Evolutionary conservation across 2,329 filamentous ascomycete species (phyloP).

Genomic region (Fusarium succisae): DNA sequence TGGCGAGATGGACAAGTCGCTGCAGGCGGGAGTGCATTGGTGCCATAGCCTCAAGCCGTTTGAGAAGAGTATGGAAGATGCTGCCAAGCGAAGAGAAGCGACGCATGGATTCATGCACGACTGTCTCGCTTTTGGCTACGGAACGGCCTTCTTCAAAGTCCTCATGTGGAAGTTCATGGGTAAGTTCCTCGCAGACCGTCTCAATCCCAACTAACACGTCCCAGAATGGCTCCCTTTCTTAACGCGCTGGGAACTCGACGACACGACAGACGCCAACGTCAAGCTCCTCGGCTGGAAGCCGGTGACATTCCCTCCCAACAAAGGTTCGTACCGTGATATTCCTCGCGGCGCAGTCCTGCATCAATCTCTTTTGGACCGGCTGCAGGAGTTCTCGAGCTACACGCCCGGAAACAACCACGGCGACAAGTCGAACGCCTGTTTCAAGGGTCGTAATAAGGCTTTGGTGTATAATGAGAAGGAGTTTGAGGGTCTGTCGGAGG

Average conservation of each 20-base stretch:
- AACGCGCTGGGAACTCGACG: conserved; percentile 52
- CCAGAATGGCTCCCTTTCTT: conserved; percentile 53
- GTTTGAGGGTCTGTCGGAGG: background rate
- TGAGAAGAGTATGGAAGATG: conserved; percentile 45
- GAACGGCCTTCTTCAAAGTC: conserved; percentile 51
- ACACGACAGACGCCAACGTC: conserved; percentile 18
- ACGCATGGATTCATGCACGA: conserved; percentile 51
- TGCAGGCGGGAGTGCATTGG: conserved; percentile 49
- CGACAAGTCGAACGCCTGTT: conserved; percentile 24
- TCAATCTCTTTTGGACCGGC: conserved; percentile 49
- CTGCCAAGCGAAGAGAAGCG: conserved; percentile 42
- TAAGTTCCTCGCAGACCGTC: conserved; percentile 33
- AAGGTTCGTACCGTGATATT: conserved; percentile 50
- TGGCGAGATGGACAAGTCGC: conserved; percentile 41
- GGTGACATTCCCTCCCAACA: conserved; percentile 51
- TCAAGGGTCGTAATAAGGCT: conserved; percentile 43
- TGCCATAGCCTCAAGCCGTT: conserved; percentile 45
- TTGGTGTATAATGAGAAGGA: conserved; percentile 8
- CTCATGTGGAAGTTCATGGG: conserved; percentile 56
- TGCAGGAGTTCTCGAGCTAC: conserved; percentile 45
- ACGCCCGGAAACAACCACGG: conserved; percentile 49
- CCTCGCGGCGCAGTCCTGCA: conserved; percentile 52
- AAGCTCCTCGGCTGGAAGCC: conserved; percentile 28
- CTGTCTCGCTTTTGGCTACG: conserved; percentile 49
- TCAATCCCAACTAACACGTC: background rate